phyloP scores from a whole-genome alignment of 495 filamentous ascomycete genomes.

The Talaromyces nanjingensis region DNA sequence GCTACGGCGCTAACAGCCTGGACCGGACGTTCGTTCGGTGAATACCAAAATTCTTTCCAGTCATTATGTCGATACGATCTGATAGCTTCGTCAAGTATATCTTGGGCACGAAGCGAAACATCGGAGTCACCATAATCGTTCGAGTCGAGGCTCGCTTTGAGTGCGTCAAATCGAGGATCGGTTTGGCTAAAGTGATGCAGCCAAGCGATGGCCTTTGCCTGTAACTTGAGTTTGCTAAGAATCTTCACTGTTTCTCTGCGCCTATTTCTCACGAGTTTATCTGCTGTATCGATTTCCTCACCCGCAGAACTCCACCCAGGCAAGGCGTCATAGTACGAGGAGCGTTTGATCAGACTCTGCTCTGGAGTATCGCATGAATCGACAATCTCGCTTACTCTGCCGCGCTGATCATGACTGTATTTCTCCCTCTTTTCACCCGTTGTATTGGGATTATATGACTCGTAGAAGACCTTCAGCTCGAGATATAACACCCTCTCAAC shows the following conservation, averaged over 20 bases:
- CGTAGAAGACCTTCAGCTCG: constrained; percentile 37
- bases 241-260: constrained; percentile 25
- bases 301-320: constrained; percentile 9
- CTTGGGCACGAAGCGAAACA: constrained; percentile 13
- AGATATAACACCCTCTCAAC: constrained; percentile 40
- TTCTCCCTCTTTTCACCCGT: constrained; percentile 23
- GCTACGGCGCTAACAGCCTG: background rate
- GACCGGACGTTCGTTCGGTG: constrained; percentile 10
- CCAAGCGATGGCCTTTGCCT: constrained; percentile 28
- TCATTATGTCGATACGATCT: constrained; percentile 13
- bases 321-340: constrained; percentile 26
- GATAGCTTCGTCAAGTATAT: constrained; percentile 14
- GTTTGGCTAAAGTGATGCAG: constrained; percentile 13
- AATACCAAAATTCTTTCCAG: constrained; percentile 18
- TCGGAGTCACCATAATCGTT: constrained; percentile 22
- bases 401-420: constrained; percentile 29
- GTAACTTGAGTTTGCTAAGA: constrained; percentile 19
- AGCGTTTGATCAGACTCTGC: constrained; percentile 44
- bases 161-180: constrained; percentile 18
- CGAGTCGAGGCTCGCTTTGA: constrained; percentile 15
- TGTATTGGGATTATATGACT: constrained; percentile 34
- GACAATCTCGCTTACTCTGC: constrained; percentile 36
- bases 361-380: constrained; percentile 29
- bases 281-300: background rate
- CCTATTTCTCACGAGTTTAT: constrained; percentile 15